phyloP scores from a whole-genome alignment of 257 asterid species.

The Nicotiana otophora region DNA sequence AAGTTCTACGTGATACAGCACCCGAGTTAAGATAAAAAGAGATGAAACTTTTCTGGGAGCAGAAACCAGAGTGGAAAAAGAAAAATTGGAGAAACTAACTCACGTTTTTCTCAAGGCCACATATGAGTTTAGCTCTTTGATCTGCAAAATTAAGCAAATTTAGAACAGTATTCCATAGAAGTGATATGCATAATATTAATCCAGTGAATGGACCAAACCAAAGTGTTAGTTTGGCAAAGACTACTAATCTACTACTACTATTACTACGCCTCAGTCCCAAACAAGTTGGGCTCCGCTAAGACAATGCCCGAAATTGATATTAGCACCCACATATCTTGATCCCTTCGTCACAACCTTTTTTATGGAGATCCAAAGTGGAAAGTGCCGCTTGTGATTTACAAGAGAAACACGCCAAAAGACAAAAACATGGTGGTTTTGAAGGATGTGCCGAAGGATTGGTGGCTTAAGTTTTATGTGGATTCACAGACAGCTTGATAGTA shows the following conservation, averaged over 20 bases:
- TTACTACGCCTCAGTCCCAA: too few species aligned
- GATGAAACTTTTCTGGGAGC: neutral
- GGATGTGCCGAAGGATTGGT: neutral
- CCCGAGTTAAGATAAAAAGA: neutral
- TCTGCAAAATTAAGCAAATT: conserved; percentile 46
- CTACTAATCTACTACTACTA: too few species aligned
- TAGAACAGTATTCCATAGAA: neutral
- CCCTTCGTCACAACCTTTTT: neutral
- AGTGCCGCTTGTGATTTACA: neutral
- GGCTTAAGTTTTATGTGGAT: neutral
- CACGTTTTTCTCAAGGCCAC: conserved; percentile 95
- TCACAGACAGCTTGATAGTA: neutral
- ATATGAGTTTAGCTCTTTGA: conserved; percentile 90
- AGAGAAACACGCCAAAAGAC: neutral
- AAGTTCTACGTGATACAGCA: neutral
- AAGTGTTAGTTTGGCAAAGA: neutral
- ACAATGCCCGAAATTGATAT: neutral
- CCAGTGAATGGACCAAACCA: neutral
- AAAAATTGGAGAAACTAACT: conserved; percentile 34
- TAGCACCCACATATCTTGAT: neutral
- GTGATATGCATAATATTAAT: neutral
- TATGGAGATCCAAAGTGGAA: neutral
- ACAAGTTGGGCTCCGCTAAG: neutral
- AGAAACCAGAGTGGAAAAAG: conserved; percentile 7
- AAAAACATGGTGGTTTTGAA: neutral